Conservation (phyloP, 2,329 filamentous ascomycete genomes). For the Diplocarpon mali region DNA sequence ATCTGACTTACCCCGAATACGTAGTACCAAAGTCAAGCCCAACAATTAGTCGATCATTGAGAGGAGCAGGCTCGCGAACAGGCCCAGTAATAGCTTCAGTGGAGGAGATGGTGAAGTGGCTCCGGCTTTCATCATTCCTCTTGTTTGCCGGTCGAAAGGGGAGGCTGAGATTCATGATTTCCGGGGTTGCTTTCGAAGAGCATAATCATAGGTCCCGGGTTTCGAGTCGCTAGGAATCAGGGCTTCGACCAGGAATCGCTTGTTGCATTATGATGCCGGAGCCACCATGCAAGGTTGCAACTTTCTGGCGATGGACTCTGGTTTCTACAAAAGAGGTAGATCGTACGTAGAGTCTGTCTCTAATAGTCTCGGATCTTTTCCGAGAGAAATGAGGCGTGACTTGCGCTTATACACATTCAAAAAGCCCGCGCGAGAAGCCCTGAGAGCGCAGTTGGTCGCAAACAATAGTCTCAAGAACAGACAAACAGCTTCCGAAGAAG, state of each 20-base stretch:
- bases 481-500: conserved; percentile 7
- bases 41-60: conserved; percentile 58
- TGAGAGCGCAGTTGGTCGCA: conserved; percentile 4
- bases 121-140: conserved; percentile 26
- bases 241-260: too few species aligned
- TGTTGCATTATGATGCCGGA: background rate
- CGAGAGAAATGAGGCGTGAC: background rate
- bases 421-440: background rate
- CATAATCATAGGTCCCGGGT: conserved; percentile 8
- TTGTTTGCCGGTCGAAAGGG: conserved; percentile 22
- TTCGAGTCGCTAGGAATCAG: conserved; percentile 2
- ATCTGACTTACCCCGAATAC: conserved; percentile 54
- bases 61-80: conserved; percentile 39
- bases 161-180: conserved; percentile 26
- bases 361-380: background rate
- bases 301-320: background rate
- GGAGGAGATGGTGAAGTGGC: conserved; percentile 33
- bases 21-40: conserved; percentile 81
- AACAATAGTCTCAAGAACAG: conserved; percentile 7
- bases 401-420: background rate
- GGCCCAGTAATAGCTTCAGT: conserved; percentile 54
- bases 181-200: background rate
- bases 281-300: background rate
- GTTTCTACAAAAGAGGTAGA: background rate
- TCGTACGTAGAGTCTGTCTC: background rate